phyloP scores from a whole-genome alignment of 2,329 filamentous ascomycete genomes.

The Sphaerulina vaccinii region DNA sequence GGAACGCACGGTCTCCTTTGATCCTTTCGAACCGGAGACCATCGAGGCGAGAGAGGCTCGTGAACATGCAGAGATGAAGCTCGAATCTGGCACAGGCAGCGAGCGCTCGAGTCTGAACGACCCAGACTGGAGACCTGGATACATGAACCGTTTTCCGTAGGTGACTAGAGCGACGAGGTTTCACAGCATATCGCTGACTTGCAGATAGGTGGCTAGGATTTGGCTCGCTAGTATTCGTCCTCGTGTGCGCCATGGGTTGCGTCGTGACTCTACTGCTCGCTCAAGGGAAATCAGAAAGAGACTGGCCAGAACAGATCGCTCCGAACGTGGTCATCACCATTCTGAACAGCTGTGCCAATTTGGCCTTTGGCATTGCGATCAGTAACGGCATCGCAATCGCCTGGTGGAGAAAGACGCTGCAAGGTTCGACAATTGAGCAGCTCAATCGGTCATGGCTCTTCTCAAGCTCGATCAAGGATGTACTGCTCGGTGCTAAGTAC shows the following conservation, averaged over 20 bases:
- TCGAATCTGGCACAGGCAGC: conserved; percentile 3
- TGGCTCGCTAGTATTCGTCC: conserved; percentile 21
- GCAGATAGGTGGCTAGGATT: conserved; percentile 18
- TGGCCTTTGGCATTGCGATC: conserved; percentile 28
- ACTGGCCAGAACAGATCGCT: conserved; percentile 25
- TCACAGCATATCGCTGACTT: background rate
- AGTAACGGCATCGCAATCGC: conserved; percentile 31
- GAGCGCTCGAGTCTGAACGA: background rate
- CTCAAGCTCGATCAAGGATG: conserved; percentile 24
- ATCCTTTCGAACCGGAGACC: background rate
- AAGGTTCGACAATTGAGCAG: conserved; percentile 27
- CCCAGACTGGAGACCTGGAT: conserved; percentile 19
- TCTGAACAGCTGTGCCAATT: conserved; percentile 25
- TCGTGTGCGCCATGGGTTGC: conserved; percentile 21
- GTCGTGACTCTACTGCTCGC: conserved; percentile 19
- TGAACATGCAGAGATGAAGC: conserved; percentile 14
- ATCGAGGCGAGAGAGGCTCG: conserved; percentile 10
- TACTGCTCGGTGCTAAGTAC: conserved; percentile 25
- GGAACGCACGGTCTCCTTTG: background rate
- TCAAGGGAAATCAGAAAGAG: conserved; percentile 14
- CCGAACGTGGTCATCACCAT: conserved; percentile 27
- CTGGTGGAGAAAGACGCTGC: conserved; percentile 30
- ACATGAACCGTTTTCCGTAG: conserved; percentile 22
- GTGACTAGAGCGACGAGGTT: too few species aligned
- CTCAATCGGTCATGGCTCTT: conserved; percentile 29